phyloP scores from a whole-genome alignment of 2,329 filamentous ascomycete species.

The Cyanodermella asteris region DNA sequence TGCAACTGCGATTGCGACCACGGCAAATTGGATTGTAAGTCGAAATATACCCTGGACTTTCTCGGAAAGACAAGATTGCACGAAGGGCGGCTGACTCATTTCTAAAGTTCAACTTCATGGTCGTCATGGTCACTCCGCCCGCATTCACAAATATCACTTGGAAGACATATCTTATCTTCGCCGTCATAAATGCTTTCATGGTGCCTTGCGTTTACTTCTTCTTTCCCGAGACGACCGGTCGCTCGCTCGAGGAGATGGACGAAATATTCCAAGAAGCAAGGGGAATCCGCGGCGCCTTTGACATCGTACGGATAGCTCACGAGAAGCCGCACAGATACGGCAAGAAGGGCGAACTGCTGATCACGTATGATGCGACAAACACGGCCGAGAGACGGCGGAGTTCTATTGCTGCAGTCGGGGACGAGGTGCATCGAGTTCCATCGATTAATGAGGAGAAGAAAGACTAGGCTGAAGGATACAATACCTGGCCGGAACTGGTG shows the following conservation, averaged over 20 bases:
- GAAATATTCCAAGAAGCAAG: conserved; percentile 4
- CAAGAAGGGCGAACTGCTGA: conserved; percentile 34
- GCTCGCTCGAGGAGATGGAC: conserved; percentile 6
- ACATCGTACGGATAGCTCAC: conserved; percentile 27
- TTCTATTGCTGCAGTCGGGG: too few species aligned
- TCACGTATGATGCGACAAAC: too few species aligned
- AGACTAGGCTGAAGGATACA: too few species aligned
- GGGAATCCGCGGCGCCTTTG: conserved; percentile 25
- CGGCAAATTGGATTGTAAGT: conserved; percentile 39
- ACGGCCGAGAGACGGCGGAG: too few species aligned
- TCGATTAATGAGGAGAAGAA: too few species aligned
- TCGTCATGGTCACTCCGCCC: conserved; percentile 35
- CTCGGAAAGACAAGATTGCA: too few species aligned
- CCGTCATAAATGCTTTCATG: conserved; percentile 5
- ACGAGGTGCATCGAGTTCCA: too few species aligned
- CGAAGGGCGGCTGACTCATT: too few species aligned
- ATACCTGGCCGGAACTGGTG: too few species aligned
- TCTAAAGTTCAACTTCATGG: too few species aligned
- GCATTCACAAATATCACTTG: conserved; percentile 36
- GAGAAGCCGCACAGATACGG: conserved; percentile 34
- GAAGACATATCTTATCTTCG: conserved; percentile 15
- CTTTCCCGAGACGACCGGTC: conserved; percentile 5
- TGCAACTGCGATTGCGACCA: conserved; percentile 41
- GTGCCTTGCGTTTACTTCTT: conserved; percentile 6
- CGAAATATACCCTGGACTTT: too few species aligned